Percentiles rank a stretch among this genome's conserved stretches.
Conservation (phyloP, 2,329 filamentous ascomycete genomes). For the Aureobasidium leucospermi region DNA sequence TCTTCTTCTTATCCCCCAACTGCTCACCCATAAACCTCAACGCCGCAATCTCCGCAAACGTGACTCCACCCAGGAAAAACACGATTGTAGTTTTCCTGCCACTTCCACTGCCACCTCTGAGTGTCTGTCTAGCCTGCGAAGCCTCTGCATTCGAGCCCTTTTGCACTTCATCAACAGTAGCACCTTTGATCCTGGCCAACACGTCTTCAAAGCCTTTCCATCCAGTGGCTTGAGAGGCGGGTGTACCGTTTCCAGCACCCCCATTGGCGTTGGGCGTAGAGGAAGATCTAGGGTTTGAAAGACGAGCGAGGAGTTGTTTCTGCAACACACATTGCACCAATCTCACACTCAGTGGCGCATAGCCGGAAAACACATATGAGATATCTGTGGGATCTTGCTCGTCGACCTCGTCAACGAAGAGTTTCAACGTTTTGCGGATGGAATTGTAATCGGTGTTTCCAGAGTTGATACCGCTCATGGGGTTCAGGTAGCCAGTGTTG, state of each 20-base stretch:
- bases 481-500: slow-evolving; percentile 72
- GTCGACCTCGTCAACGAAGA: slow-evolving; percentile 95
- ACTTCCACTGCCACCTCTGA: slow-evolving; percentile 65
- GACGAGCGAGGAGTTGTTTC: slow-evolving; percentile 68
- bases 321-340: slow-evolving; percentile 89
- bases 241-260: slow-evolving; percentile 38
- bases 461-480: slow-evolving; percentile 54
- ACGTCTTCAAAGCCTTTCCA: slow-evolving; percentile 93
- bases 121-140: slow-evolving; percentile 66
- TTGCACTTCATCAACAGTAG: slow-evolving; percentile 86
- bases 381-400: slow-evolving; percentile 92
- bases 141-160: slow-evolving; percentile 89
- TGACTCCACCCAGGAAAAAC: slow-evolving; percentile 97
- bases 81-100: slow-evolving; percentile 74
- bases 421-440: slow-evolving; percentile 73
- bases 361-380: slow-evolving; percentile 96
- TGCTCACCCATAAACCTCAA: slow-evolving; percentile 69
- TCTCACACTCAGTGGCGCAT: slow-evolving; percentile 84
- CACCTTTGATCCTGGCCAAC: slow-evolving; percentile 77
- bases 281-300: slow-evolving; percentile 35
- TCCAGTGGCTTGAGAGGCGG: slow-evolving; percentile 46
- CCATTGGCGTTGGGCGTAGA: slow-evolving; percentile 25
- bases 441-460: slow-evolving; percentile 70
- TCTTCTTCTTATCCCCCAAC: slow-evolving; percentile 48
- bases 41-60: slow-evolving; percentile 92